Evolutionary conservation across 139 green algal genomes (phyloP).

Genomic region (Auxenochlorella pyrenoidosa): DNA sequence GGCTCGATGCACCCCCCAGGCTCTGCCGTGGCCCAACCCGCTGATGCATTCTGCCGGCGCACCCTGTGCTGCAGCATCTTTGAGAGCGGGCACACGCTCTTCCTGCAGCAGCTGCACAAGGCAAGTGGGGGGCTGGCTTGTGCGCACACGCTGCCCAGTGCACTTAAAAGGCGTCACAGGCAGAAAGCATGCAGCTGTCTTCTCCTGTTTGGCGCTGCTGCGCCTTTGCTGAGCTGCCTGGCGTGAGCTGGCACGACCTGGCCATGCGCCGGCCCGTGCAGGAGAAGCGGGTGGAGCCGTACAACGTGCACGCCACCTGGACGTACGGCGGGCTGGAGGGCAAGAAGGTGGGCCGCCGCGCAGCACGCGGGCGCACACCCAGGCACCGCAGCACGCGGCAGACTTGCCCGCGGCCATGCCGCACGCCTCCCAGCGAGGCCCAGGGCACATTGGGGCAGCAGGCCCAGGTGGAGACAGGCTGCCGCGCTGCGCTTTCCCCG

Average conservation of each 20-base stretch:
- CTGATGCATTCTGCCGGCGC: neutral
- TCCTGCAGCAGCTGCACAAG: slow-evolving; percentile 51
- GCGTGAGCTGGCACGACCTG: neutral
- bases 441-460: no score
- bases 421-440: no score
- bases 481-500: no score
- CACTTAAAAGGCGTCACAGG: no score
- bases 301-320: slow-evolving; percentile 31
- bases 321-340: slow-evolving; percentile 38
- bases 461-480: no score
- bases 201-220: neutral
- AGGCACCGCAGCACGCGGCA: no score
- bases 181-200: no score
- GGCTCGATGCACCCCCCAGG: neutral
- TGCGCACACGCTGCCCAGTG: neutral
- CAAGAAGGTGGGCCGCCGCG: neutral
- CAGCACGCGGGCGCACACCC: no score
- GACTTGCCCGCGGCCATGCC: no score
- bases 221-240: neutral
- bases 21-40: neutral
- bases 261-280: neutral
- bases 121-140: slow-evolving; percentile 22
- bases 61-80: slow-evolving; percentile 1
- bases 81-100: neutral
- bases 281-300: slow-evolving; percentile 1